Evolutionary conservation across 495 filamentous ascomycete species (phyloP).

Genomic region (Acidomyces sp.): DNA sequence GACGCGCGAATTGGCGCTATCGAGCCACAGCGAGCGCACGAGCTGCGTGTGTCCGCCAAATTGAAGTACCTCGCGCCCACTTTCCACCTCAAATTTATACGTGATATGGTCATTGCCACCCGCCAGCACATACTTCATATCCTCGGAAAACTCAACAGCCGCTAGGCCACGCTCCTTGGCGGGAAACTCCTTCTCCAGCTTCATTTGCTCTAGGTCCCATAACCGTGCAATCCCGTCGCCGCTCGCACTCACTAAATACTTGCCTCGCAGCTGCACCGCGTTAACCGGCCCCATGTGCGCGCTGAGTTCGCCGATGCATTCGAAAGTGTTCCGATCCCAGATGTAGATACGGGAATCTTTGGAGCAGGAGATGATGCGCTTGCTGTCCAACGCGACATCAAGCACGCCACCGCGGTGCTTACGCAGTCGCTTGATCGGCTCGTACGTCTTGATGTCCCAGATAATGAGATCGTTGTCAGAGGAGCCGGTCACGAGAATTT

Average conservation of each 20-base stretch:
- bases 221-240: conserved; percentile 87
- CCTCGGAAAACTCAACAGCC: conserved; percentile 88
- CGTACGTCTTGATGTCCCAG: conserved; percentile 67
- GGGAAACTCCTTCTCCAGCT: conserved; percentile 73
- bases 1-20: conserved; percentile 66
- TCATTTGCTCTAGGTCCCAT: conserved; percentile 80
- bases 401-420: conserved; percentile 78
- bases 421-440: conserved; percentile 59
- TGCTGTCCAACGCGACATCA: conserved; percentile 81
- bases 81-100: conserved; percentile 86
- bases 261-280: conserved; percentile 82
- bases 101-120: conserved; percentile 90
- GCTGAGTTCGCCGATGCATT: conserved; percentile 55
- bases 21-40: conserved; percentile 78
- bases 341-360: conserved; percentile 87
- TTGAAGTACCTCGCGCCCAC: conserved; percentile 64
- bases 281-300: conserved; percentile 90
- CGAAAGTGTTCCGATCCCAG: conserved; percentile 74
- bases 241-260: conserved; percentile 79
- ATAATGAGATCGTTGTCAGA: conserved; percentile 87
- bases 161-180: conserved; percentile 83
- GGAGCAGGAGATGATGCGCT: conserved; percentile 88
- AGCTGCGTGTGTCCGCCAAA: conserved; percentile 67
- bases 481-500: conserved; percentile 87
- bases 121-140: conserved; percentile 74